Evolutionary conservation across 2,329 filamentous ascomycete species (phyloP).

Genomic region (Alternaria sp.): DNA sequence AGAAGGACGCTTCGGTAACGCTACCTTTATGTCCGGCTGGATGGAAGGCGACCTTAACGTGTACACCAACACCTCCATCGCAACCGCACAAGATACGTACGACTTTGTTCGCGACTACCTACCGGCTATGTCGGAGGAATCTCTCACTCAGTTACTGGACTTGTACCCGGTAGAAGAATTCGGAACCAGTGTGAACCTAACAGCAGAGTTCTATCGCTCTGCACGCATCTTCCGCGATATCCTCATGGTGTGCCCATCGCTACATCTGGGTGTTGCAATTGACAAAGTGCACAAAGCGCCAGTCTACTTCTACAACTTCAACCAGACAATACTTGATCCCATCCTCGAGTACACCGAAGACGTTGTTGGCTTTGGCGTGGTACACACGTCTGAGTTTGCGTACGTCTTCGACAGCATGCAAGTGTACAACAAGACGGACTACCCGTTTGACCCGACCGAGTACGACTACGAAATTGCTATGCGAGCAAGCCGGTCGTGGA

Average conservation of each 20-base stretch:
- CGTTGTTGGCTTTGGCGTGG: slow-evolving; percentile 52
- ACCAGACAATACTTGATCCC: slow-evolving; percentile 60
- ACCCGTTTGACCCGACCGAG: slow-evolving; percentile 44
- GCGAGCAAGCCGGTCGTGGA: slow-evolving; percentile 57
- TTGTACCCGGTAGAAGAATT: slow-evolving; percentile 54
- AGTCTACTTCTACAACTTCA: slow-evolving; percentile 60
- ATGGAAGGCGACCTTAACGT: slow-evolving; percentile 54
- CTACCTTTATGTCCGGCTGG: slow-evolving; percentile 54
- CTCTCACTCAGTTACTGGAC: slow-evolving; percentile 32
- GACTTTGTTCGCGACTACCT: slow-evolving; percentile 52
- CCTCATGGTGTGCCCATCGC: slow-evolving; percentile 57
- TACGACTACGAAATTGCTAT: slow-evolving; percentile 51
- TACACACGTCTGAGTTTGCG: slow-evolving; percentile 61
- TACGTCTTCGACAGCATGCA: slow-evolving; percentile 56
- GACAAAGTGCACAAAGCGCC: slow-evolving; percentile 43
- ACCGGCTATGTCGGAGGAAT: slow-evolving; percentile 41
- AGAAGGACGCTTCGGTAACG: slow-evolving; percentile 52
- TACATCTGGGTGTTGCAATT: slow-evolving; percentile 52
- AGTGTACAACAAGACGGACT: slow-evolving; percentile 50
- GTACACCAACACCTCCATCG: slow-evolving; percentile 52
- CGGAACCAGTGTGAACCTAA: slow-evolving; percentile 46
- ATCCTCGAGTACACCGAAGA: slow-evolving; percentile 47
- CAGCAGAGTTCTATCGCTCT: slow-evolving; percentile 58
- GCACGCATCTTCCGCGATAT: slow-evolving; percentile 60
- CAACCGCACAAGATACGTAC: slow-evolving; percentile 49